Conservation (phyloP, 2,329 filamentous ascomycete genomes). For the Fonsecaea erecta region DNA sequence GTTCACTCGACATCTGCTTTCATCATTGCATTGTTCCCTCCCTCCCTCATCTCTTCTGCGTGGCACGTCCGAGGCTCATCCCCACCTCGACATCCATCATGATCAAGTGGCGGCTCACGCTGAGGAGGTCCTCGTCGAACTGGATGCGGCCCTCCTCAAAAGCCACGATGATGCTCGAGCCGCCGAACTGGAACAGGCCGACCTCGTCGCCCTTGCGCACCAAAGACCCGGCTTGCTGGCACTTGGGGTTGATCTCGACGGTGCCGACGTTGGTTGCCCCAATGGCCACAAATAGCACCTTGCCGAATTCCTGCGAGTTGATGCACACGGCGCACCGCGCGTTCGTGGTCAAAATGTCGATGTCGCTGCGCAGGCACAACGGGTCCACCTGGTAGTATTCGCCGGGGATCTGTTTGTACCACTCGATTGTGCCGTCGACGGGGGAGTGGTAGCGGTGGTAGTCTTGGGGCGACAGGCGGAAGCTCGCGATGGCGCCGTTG, state of each 20-base stretch:
- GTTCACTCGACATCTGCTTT: too few relatives aligned
- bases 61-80: conserved; percentile 44
- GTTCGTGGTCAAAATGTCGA: conserved; percentile 97
- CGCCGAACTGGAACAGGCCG: conserved; percentile 98
- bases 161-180: conserved; percentile 83
- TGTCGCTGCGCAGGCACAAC: conserved; percentile 91
- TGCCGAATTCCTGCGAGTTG: conserved; percentile 80
- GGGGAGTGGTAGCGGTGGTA: conserved; percentile 99
- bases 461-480: conserved; percentile 93
- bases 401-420: conserved; percentile 84
- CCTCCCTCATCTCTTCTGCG: background rate
- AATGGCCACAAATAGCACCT: conserved; percentile 95
- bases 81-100: conserved; percentile 48
- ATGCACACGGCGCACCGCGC: conserved; percentile 87
- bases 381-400: conserved; percentile 99
- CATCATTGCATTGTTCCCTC: too few relatives aligned
- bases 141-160: conserved; percentile 87
- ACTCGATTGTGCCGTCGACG: conserved; percentile 84
- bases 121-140: conserved; percentile 85
- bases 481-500: conserved; percentile 81
- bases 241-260: conserved; percentile 96
- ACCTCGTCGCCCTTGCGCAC: conserved; percentile 88
- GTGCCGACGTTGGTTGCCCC: conserved; percentile 99
- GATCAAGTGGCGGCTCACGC: conserved; percentile 49
- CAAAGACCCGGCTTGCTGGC: conserved; percentile 74